These are phyloP conservation scores for Cryptosporidium sp. DNA, from an alignment of 169 alveolate species.

Conservation along the genomic window DNA sequence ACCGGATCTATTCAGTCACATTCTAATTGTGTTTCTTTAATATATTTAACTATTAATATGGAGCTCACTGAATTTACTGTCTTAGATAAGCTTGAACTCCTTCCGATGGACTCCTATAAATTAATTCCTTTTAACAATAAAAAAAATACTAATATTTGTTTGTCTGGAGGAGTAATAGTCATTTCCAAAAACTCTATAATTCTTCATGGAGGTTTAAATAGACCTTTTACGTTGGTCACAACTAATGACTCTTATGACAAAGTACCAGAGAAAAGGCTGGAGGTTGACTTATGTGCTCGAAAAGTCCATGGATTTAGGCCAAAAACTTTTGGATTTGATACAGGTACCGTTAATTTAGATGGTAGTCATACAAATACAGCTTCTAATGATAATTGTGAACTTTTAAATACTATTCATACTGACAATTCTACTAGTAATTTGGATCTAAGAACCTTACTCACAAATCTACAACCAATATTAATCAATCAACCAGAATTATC, in stretches of 20 bases:
- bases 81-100: slow-evolving; percentile 52
- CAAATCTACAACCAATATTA: slow-evolving; percentile 25
- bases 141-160: neutral
- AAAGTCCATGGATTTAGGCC: slow-evolving; percentile 38
- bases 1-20: slow-evolving; percentile 70
- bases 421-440: neutral
- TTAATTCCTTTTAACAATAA: slow-evolving; percentile 35
- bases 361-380: neutral
- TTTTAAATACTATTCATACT: neutral
- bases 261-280: slow-evolving; percentile 57
- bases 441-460: neutral
- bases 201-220: slow-evolving; percentile 31
- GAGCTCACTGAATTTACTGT: slow-evolving; percentile 34
- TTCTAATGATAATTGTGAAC: neutral
- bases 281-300: slow-evolving; percentile 57
- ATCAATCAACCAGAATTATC: slow-evolving; percentile 35
- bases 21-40: slow-evolving; percentile 36
- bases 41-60: slow-evolving; percentile 49
- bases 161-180: slow-evolving; percentile 55
- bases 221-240: slow-evolving; percentile 43
- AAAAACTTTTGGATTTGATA: slow-evolving; percentile 36
- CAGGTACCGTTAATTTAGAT: neutral
- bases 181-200: slow-evolving; percentile 21
- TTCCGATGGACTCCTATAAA: slow-evolving; percentile 57
- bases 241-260: slow-evolving; percentile 28